phyloP scores from a whole-genome alignment of 306 rosid species.

The Luffa aegyptiaca region DNA sequence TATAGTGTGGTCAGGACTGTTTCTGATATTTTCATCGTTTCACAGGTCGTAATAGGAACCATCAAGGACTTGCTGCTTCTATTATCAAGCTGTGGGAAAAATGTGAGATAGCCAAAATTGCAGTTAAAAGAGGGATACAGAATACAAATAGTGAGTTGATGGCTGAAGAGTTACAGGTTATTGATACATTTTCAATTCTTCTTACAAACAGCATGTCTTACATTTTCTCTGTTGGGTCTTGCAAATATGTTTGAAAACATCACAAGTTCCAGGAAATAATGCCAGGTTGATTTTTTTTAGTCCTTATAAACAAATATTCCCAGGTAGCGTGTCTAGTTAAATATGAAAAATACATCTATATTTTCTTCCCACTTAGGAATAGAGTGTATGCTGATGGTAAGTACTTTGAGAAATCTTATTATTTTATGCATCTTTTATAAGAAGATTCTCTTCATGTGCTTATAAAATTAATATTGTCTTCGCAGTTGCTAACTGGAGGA shows the following conservation, averaged over 20 bases:
- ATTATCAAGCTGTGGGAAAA: slow-evolving; percentile 84
- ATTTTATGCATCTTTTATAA: not conserved
- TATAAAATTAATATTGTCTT: not conserved
- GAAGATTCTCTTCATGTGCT: not conserved
- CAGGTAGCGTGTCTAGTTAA: not conserved
- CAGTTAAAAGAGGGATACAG: slow-evolving; percentile 90
- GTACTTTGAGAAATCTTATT: not conserved
- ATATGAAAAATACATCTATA: not conserved
- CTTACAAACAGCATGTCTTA: not conserved
- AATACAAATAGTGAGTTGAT: slow-evolving; percentile 63
- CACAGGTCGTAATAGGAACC: slow-evolving; percentile 73
- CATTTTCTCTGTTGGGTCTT: not conserved
- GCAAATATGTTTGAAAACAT: slow-evolving; percentile 1
- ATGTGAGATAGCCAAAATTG: slow-evolving; percentile 85
- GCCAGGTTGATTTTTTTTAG: not conserved
- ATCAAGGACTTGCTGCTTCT: slow-evolving; percentile 81
- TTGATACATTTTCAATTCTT: not conserved
- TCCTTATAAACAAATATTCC: not conserved
- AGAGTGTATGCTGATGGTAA: not conserved
- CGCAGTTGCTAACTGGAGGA: slow-evolving; percentile 86
- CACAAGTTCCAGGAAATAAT: not conserved
- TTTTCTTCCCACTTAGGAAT: not conserved
- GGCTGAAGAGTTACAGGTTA: slow-evolving; percentile 87
- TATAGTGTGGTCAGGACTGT: not conserved
- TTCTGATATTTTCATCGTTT: not conserved